These are phyloP conservation scores for Xylariaceae sp. DNA, from an alignment of 2,329 filamentous ascomycete genomes.

Conservation along the genomic window DNA sequence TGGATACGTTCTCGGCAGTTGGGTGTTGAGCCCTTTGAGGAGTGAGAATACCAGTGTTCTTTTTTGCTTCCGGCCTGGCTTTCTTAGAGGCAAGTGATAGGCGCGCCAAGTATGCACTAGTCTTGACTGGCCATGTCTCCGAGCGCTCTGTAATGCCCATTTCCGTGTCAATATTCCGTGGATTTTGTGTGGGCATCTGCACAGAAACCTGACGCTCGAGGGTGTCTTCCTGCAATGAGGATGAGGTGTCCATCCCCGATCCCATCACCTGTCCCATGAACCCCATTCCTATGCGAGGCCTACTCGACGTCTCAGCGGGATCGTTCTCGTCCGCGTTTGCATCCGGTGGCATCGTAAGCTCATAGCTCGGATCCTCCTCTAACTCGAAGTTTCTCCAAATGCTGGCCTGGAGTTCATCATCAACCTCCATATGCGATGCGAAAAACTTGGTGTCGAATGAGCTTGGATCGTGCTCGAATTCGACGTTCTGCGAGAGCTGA, in stretches of 20 bases:
- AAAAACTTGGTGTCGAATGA: slow-evolving; percentile 18
- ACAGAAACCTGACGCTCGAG: neutral
- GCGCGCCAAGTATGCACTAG: slow-evolving; percentile 27
- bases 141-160: slow-evolving; percentile 14
- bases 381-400: slow-evolving; percentile 23
- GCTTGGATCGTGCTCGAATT: neutral
- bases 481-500: neutral
- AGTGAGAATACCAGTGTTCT: neutral
- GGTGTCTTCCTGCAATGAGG: slow-evolving; percentile 9
- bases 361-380: slow-evolving; percentile 4
- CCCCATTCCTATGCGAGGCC: neutral
- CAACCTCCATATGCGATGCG: slow-evolving; percentile 27
- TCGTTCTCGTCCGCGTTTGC: neutral
- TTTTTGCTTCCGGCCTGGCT: slow-evolving; percentile 9
- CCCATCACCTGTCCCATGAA: neutral
- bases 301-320: neutral
- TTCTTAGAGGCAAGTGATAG: slow-evolving; percentile 22
- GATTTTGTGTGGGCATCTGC: slow-evolving; percentile 10
- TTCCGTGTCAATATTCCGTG: slow-evolving; percentile 2
- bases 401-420: slow-evolving; percentile 30
- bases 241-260: slow-evolving; percentile 7
- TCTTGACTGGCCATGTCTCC: slow-evolving; percentile 17
- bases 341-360: neutral
- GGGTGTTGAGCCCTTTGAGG: neutral
- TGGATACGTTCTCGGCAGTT: slow-evolving; percentile 8